Evolutionary conservation across 176 grass and related monocot genomes (phyloP).

Genomic region (Rhynchospora breviuscula): DNA sequence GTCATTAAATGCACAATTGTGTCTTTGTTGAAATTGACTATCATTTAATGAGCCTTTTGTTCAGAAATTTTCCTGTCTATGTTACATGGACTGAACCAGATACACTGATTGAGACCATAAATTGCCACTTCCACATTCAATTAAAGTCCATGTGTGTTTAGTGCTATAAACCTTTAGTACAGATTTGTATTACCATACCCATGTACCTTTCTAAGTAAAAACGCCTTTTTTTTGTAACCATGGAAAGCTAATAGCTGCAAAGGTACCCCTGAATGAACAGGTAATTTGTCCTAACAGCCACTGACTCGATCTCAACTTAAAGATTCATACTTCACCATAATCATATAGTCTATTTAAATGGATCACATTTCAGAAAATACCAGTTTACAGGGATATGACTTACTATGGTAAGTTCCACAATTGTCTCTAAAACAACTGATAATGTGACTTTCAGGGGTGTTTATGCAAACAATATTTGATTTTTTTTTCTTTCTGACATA

Average conservation of each 20-base stretch:
- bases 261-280: background rate
- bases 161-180: background rate
- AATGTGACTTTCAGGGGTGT: background rate
- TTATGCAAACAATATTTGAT: background rate
- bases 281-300: background rate
- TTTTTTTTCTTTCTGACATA: background rate
- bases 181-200: background rate
- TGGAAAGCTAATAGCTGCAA: background rate
- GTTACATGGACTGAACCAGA: background rate
- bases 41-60: background rate
- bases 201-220: background rate
- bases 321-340: background rate
- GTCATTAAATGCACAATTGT: slow-evolving; percentile 3
- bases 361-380: background rate
- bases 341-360: background rate
- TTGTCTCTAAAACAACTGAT: background rate
- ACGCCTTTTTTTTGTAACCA: background rate
- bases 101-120: slow-evolving; percentile 2
- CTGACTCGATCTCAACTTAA: background rate
- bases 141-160: background rate
- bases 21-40: background rate
- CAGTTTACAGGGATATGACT: background rate
- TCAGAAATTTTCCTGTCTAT: background rate
- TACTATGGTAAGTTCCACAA: background rate
- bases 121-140: slow-evolving; percentile 8